Evolutionary conservation across 805 yeast species (phyloP).

Genomic region (Danielia oregonensis): DNA sequence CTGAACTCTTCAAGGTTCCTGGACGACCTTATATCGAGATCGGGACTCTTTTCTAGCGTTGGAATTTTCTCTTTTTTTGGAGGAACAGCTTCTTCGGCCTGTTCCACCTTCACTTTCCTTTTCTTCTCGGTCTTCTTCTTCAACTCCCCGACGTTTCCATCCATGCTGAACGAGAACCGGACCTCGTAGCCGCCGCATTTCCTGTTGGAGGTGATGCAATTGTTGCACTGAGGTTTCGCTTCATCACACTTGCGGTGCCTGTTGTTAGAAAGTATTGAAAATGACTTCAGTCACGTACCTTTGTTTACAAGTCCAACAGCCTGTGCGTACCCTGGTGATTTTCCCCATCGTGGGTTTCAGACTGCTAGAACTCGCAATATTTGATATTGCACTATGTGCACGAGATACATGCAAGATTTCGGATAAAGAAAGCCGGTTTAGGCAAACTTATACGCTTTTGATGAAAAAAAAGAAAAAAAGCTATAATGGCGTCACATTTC

Average conservation of each 20-base stretch:
- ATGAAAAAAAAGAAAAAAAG: no score
- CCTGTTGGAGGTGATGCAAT: conserved; percentile 43
- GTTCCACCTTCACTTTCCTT: conserved; percentile 6
- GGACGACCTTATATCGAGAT: neutral
- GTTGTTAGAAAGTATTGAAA: conserved; percentile 7
- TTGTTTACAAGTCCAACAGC: conserved; percentile 56
- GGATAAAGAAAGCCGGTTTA: no score
- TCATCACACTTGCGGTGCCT: conserved; percentile 58
- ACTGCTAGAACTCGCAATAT: no score
- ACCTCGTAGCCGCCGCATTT: conserved; percentile 50
- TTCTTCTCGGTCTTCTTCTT: neutral
- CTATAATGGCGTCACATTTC: no score
- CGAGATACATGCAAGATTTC: no score
- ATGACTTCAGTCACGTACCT: conserved; percentile 27
- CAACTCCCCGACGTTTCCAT: conserved; percentile 11
- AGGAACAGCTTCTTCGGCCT: conserved; percentile 13
- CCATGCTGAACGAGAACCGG: conserved; percentile 47
- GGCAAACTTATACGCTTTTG: no score
- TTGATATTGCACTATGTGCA: no score
- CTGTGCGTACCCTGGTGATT: conserved; percentile 50
- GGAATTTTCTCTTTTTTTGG: conserved; percentile 3
- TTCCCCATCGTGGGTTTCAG: conserved; percentile 25
- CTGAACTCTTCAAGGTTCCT: conserved; percentile 20
- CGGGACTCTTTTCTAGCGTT: neutral
- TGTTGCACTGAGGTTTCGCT: conserved; percentile 47